A percentile compares a stretch with the other conserved stretches of the same genome.
phyloP scores from a whole-genome alignment of 352 stramenopile genomes.

The Phytophthora melonis region DNA sequence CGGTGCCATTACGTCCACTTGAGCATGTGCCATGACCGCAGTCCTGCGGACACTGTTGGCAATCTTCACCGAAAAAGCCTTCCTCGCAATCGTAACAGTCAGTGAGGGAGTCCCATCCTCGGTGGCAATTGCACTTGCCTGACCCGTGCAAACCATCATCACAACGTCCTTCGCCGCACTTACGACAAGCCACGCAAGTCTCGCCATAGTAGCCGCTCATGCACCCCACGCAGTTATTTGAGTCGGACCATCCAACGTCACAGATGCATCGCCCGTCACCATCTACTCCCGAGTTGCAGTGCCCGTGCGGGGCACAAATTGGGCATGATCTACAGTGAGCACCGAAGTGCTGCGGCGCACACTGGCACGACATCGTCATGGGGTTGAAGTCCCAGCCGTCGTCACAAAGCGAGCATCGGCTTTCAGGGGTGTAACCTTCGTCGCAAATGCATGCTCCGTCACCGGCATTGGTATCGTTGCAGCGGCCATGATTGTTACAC shows the following conservation, averaged over 20 bases:
- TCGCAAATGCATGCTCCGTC: constrained; percentile 87
- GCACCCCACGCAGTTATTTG: constrained; percentile 90
- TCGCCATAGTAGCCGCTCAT: constrained; percentile 86
- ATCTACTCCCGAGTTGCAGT: constrained; percentile 85
- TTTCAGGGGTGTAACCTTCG: constrained; percentile 82
- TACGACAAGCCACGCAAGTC: constrained; percentile 74
- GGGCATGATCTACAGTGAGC: constrained; percentile 81
- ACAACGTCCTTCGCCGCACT: constrained; percentile 83
- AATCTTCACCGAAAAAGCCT: constrained; percentile 85
- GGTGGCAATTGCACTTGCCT: constrained; percentile 86
- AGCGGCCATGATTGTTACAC: constrained; percentile 86
- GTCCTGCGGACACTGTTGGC: constrained; percentile 67
- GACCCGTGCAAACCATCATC: constrained; percentile 81
- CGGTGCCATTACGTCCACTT: constrained; percentile 81
- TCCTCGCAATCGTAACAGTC: constrained; percentile 89
- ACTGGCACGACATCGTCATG: constrained; percentile 89
- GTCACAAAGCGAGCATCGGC: constrained; percentile 80
- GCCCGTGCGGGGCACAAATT: constrained; percentile 86
- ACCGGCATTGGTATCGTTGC: constrained; percentile 72
- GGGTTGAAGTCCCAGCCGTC: constrained; percentile 91
- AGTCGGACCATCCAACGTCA: constrained; percentile 86
- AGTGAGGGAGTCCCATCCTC: constrained; percentile 72
- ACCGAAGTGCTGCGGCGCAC: constrained; percentile 84
- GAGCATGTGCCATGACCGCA: constrained; percentile 82
- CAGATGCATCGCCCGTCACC: constrained; percentile 88